Percentiles rank a stretch among this genome's conserved stretches.
These are phyloP conservation scores for Tubosaeta brunneosetosa DNA, from an alignment of 768 basidiomycete species.

Conservation along the genomic window DNA sequence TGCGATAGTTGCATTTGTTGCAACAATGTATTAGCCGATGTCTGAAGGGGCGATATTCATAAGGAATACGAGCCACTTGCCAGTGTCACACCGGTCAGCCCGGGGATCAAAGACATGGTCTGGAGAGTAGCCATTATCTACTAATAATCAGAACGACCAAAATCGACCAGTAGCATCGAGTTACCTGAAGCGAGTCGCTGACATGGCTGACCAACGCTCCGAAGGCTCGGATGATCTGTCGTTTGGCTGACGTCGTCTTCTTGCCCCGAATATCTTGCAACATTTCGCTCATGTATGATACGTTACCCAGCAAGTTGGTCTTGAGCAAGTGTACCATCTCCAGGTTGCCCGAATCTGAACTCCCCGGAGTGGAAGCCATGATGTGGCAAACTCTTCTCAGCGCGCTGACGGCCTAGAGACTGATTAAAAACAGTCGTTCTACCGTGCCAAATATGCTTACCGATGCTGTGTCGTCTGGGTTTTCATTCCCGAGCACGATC, in stretches of 20 bases:
- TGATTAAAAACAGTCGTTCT: conserved; percentile 32
- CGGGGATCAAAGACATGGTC: conserved; percentile 72
- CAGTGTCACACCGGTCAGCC: conserved; percentile 74
- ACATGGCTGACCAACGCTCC: conserved; percentile 67
- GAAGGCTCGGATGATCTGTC: conserved; percentile 73
- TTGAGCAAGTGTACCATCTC: conserved; percentile 62
- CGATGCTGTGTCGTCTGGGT: conserved; percentile 37
- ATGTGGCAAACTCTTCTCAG: conserved; percentile 41
- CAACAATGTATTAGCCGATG: conserved; percentile 77
- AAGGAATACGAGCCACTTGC: conserved; percentile 76
- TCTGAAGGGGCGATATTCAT: conserved; percentile 61
- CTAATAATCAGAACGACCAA: conserved; percentile 8
- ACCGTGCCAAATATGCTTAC: conserved; percentile 32
- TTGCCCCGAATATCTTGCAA: conserved; percentile 82
- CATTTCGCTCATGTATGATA: conserved; percentile 80
- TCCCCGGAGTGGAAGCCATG: conserved; percentile 22
- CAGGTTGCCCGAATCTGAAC: conserved; percentile 25
- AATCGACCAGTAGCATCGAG: conserved; percentile 10
- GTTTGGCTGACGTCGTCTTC: conserved; percentile 62
- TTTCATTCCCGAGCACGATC: conserved; percentile 70
- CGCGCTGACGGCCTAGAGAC: conserved; percentile 40
- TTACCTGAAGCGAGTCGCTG: conserved; percentile 78
- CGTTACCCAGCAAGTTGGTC: conserved; percentile 75
- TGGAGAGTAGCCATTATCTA: conserved; percentile 97
- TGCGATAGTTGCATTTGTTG: conserved; percentile 82